Evolutionary conservation across 176 grass and related monocot genomes (phyloP), one percentile per base, ranked within the genome.

Genomic region (Triticum timopheevii): DNA sequence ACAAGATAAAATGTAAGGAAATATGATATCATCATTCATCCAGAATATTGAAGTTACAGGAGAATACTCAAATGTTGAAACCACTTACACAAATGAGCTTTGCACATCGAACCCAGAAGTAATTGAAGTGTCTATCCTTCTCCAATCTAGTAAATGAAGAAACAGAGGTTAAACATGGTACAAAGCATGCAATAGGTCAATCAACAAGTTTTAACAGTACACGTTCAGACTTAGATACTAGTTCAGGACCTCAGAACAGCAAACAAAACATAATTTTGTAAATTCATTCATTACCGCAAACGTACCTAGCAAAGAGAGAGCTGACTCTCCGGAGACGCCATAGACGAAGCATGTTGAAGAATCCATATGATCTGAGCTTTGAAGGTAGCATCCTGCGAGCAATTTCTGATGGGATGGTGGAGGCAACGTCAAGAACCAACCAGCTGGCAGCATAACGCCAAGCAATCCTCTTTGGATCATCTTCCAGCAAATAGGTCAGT

Each of bases 291-390:
- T 38, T 6, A 82, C 64, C 6, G 22, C 50, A 63, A 68, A 44
- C 82, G 68, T 95, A 98, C 97, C 90, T 85, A 84, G 94, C 90
- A 91, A 98, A 98, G 33, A 98, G 92, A 79, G 92, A 93, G 62
- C 97, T 98, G 82, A 98, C 97, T 86, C 97, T 98, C 17, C 97
- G 90, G 28, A 98, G 92, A 89, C 97, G 93, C 94, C 97, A 98
- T 63, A 98, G 82, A 63, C 97, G 94, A 64, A 98, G 90, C 92
- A 98, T 94, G 81, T 93, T 96, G 88, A 98, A 96, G 83, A 98
- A 98, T 75, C 97, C 94, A 88, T 94, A 98, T 17, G 88, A 92
- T 44, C 86, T 89, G 13, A 98, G 86, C 8, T 61, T 88, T 20
- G 61, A 22, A 76, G 96, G 93, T 33, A 98, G 79, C 39, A 96